phyloP scores from a whole-genome alignment of 2,329 filamentous ascomycete species.

The Polychaeton citri region DNA sequence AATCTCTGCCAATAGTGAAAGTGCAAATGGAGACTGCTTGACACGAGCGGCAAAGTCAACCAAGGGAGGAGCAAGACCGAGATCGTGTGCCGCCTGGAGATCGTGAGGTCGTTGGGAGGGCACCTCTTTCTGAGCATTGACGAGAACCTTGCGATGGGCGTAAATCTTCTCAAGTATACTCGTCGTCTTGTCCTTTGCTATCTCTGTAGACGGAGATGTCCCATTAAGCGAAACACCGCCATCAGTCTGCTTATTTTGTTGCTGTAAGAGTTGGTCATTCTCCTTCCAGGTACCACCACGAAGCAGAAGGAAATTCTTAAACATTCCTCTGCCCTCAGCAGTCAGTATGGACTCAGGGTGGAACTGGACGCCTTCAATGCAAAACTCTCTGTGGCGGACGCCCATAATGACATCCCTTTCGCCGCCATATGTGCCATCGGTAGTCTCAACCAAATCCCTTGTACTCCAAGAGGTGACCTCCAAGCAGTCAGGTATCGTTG shows the following conservation, averaged over 20 bases:
- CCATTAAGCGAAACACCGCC: conserved; percentile 22
- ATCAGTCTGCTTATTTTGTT: conserved; percentile 17
- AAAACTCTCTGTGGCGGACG: conserved; percentile 79
- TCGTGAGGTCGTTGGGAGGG: conserved; percentile 75
- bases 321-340: conserved; percentile 73
- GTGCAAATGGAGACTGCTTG: conserved; percentile 67
- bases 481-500: conserved; percentile 70
- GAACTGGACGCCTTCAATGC: conserved; percentile 94
- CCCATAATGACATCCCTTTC: conserved; percentile 84
- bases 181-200: conserved; percentile 23
- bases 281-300: conserved; percentile 85
- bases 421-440: conserved; percentile 56
- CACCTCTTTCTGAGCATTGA: conserved; percentile 68
- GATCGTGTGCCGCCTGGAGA: conserved; percentile 72
- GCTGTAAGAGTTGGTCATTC: conserved; percentile 42
- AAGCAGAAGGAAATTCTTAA: conserved; percentile 81
- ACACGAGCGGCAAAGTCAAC: conserved; percentile 69
- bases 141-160: conserved; percentile 58
- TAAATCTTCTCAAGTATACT: conserved; percentile 92
- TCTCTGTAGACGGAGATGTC: conserved; percentile 20
- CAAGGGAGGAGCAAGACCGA: conserved; percentile 72
- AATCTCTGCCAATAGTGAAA: conserved; percentile 94
- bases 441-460: conserved; percentile 31
- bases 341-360: conserved; percentile 96
- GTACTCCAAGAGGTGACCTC: conserved; percentile 71